These are phyloP conservation scores for Saccharomyces hybrid DNA, from an alignment of 1,139 yeast species.

Conservation along the genomic window DNA sequence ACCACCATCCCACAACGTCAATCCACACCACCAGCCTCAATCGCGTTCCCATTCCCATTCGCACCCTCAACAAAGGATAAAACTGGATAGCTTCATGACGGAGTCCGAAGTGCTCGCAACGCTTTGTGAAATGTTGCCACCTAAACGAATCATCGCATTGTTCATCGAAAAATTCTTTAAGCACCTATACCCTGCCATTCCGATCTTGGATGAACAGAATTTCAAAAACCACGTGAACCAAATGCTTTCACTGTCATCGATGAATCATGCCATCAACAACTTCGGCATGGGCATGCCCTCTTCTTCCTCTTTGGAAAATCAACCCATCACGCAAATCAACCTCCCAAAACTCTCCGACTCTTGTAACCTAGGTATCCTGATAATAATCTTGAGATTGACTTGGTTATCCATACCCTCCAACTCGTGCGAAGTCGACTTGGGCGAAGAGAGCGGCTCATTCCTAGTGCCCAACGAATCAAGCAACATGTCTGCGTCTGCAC, in stretches of 20 bases:
- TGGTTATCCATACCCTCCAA: constrained; percentile 44
- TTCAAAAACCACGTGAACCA: constrained; percentile 27
- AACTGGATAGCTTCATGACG: constrained; percentile 3
- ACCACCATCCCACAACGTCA: not conserved
- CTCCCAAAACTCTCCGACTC: constrained; percentile 27
- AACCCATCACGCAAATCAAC: constrained; percentile 12
- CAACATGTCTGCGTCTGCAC: not conserved
- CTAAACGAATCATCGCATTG: constrained; percentile 35
- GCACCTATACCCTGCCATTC: constrained; percentile 43
- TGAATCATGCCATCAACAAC: not conserved
- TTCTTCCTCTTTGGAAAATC: constrained; percentile 4
- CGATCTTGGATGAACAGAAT: constrained; percentile 42
- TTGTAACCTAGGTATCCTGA: constrained; percentile 37
- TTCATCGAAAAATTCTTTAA: constrained; percentile 39
- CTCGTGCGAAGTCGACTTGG: constrained; percentile 27
- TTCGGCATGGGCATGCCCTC: constrained; percentile 4
- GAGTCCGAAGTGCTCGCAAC: constrained; percentile 15
- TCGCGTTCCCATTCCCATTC: not conserved
- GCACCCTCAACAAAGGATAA: not conserved
- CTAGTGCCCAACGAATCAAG: constrained; percentile 7
- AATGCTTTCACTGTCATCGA: constrained; percentile 4
- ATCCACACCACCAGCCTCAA: not conserved
- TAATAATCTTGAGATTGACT: constrained; percentile 42
- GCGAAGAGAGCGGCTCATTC: constrained; percentile 17
- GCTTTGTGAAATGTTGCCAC: constrained; percentile 34